Evolutionary conservation across 345 rosid genomes (phyloP).

Genomic region (Anastatica hierochuntica): DNA sequence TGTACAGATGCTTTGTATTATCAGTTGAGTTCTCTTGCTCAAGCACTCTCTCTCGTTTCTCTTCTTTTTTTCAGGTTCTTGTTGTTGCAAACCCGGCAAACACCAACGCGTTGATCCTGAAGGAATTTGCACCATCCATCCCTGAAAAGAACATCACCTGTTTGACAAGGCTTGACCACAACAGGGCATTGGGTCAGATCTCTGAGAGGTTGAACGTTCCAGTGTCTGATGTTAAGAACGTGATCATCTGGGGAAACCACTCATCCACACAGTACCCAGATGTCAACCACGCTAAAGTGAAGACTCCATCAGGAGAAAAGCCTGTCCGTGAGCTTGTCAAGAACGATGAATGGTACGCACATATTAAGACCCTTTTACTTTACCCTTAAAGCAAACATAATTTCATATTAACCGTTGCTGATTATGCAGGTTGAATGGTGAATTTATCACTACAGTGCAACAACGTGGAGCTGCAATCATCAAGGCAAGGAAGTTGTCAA

Average conservation of each 20-base stretch:
- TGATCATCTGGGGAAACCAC: constrained; percentile 97
- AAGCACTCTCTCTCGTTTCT: too few relatives aligned
- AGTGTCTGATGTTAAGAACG: constrained; percentile 90
- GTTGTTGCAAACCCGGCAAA: constrained; percentile 99
- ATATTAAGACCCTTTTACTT: too few relatives aligned
- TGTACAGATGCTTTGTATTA: neutral
- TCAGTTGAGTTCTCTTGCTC: neutral
- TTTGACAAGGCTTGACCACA: constrained; percentile 93
- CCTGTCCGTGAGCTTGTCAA: constrained; percentile 78
- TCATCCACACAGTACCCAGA: constrained; percentile 97
- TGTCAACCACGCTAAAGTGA: constrained; percentile 93
- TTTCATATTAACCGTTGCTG: too few relatives aligned
- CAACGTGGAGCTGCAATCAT: constrained; percentile 99
- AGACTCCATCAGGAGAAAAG: constrained; percentile 57
- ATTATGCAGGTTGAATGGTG: constrained; percentile 40
- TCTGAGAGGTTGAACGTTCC: constrained; percentile 82
- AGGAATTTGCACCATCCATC: constrained; percentile 95
- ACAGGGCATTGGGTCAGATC: constrained; percentile 97
- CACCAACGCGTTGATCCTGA: constrained; percentile 93
- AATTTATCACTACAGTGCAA: constrained; percentile 80
- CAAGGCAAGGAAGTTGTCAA: constrained; percentile 88
- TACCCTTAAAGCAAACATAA: too few relatives aligned
- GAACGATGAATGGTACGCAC: constrained; percentile 52
- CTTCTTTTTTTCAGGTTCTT: constrained; percentile 48
- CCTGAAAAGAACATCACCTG: constrained; percentile 91